Conservation (phyloP, 495 filamentous ascomycete species). For the Penicillium odoratum region DNA sequence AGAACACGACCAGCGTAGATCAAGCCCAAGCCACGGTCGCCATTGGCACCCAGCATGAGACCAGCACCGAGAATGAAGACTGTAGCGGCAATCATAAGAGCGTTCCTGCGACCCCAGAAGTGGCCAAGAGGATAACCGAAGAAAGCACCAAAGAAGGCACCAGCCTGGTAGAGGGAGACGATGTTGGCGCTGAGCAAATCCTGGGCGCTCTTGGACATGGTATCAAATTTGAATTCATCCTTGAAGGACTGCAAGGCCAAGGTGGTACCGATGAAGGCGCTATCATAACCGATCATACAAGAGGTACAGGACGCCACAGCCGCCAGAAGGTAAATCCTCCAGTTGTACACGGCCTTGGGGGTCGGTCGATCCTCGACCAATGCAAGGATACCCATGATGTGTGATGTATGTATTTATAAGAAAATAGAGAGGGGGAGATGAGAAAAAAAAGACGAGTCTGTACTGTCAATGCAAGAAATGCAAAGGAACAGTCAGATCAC, state of each 20-base stretch:
- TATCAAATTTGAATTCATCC: conserved; percentile 56
- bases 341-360: conserved; percentile 73
- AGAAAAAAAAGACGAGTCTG: neutral
- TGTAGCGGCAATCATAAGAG: conserved; percentile 51
- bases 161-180: conserved; percentile 67
- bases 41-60: conserved; percentile 61
- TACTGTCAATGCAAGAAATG: conserved; percentile 13
- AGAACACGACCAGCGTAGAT: conserved; percentile 71
- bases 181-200: conserved; percentile 65
- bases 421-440: neutral
- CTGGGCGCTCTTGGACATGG: conserved; percentile 39
- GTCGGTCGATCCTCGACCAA: conserved; percentile 69
- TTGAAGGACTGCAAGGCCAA: conserved; percentile 65
- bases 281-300: conserved; percentile 75
- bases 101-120: conserved; percentile 57
- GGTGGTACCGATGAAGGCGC: conserved; percentile 72
- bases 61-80: conserved; percentile 66
- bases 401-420: conserved; percentile 11
- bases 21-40: conserved; percentile 56
- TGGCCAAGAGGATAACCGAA: conserved; percentile 58
- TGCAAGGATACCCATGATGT: conserved; percentile 56
- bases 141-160: conserved; percentile 68
- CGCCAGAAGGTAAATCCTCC: conserved; percentile 66
- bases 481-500: conserved; percentile 10
- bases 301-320: conserved; percentile 69